phyloP scores from a whole-genome alignment of 106 monocot genomes.

The Apostasia shenzhenica region DNA sequence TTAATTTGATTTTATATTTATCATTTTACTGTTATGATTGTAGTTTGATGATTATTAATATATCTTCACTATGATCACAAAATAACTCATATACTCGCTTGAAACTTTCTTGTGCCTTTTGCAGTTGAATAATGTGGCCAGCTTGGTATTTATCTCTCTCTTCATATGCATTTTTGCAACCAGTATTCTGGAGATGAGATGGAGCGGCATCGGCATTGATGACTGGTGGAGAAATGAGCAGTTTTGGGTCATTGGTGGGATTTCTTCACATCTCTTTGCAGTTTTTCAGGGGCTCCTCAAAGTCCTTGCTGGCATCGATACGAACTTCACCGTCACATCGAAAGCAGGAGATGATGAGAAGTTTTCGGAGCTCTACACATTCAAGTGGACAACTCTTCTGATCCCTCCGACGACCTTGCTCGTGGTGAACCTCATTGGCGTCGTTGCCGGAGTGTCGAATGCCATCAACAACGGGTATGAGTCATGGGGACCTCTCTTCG shows the following conservation, averaged over 20 bases:
- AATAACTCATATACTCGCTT: no score
- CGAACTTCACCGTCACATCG: conserved; percentile 78
- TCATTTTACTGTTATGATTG: not conserved
- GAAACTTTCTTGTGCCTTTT: not conserved
- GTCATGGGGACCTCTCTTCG: conserved; percentile 80
- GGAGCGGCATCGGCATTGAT: conserved; percentile 45
- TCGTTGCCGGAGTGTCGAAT: conserved; percentile 73
- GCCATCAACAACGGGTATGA: conserved; percentile 89
- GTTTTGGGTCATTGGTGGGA: conserved; percentile 76
- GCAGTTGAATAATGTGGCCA: conserved; percentile 51
- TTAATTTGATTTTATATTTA: not conserved
- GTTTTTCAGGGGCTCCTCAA: conserved; percentile 69
- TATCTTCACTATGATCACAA: no score
- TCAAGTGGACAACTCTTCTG: conserved; percentile 79
- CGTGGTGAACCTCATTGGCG: conserved; percentile 59
- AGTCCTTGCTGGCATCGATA: conserved; percentile 77
- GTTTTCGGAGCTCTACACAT: conserved; percentile 67
- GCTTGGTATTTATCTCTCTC: conserved; percentile 46
- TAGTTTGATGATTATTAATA: not conserved
- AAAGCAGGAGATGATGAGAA: conserved; percentile 58
- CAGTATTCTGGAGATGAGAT: conserved; percentile 55
- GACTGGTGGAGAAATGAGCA: conserved; percentile 74
- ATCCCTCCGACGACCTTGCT: conserved; percentile 80
- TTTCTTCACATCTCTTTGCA: conserved; percentile 70
- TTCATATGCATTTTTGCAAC: conserved; percentile 56